A percentile compares a stretch with the other conserved stretches of the same genome.
Evolutionary conservation across 2,329 filamentous ascomycete species (phyloP).

Genomic region (Penicillium sp.): DNA sequence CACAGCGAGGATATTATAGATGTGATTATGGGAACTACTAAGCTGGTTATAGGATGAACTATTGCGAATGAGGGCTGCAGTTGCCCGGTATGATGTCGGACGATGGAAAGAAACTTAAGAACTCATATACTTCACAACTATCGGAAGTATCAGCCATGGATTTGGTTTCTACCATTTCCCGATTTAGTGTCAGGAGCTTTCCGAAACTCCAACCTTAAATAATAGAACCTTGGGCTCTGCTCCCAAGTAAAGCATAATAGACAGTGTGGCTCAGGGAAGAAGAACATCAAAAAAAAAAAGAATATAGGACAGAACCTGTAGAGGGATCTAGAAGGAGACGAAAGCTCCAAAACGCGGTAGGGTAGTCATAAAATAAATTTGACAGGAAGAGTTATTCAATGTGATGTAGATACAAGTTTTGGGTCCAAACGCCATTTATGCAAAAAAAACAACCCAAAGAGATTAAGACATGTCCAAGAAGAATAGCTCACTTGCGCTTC

Average conservation of each 20-base stretch:
- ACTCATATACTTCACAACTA: background rate
- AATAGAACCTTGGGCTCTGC: too few relatives aligned
- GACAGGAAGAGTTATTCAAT: slow-evolving; percentile 5
- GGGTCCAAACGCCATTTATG: slow-evolving; percentile 28
- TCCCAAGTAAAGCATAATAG: too few relatives aligned
- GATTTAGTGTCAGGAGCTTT: too few relatives aligned
- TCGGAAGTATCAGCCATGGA: background rate
- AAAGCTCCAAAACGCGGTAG: background rate
- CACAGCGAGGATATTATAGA: background rate
- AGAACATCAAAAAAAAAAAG: background rate
- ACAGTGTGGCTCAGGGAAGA: background rate
- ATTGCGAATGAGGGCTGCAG: background rate
- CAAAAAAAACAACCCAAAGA: slow-evolving; percentile 18
- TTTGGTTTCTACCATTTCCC: background rate
- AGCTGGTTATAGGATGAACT: background rate
- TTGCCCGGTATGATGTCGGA: background rate
- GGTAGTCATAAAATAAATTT: background rate
- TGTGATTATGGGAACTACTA: background rate
- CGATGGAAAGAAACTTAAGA: background rate
- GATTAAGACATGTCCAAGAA: slow-evolving; percentile 17
- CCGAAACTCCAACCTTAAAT: too few relatives aligned
- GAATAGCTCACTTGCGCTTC: slow-evolving; percentile 40
- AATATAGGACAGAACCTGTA: background rate
- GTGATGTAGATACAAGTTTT: slow-evolving; percentile 16
- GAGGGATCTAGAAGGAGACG: background rate